phyloP scores from a whole-genome alignment of 2,329 filamentous ascomycete species.

The Cryphonectria japonica region DNA sequence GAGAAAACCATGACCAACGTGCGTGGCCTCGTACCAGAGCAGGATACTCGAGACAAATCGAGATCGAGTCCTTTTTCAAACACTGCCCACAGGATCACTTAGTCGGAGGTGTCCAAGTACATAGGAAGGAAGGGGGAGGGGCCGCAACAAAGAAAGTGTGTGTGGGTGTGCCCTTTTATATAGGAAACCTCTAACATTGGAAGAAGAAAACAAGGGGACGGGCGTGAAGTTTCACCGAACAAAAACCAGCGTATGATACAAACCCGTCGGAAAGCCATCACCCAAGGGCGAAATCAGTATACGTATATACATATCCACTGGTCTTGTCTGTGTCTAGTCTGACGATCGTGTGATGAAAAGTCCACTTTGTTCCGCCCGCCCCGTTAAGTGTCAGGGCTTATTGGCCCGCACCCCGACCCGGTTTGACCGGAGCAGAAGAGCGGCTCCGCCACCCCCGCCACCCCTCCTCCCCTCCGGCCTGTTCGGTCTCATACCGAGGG shows the following conservation, averaged over 20 bases:
- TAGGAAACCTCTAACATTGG: not conserved
- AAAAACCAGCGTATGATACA: not conserved
- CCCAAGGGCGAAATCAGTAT: not conserved
- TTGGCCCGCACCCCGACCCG: not conserved
- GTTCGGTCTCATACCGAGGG: not conserved
- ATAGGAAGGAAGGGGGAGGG: not conserved
- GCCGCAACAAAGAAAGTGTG: not conserved
- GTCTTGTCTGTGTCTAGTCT: not conserved
- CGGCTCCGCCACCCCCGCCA: too few species aligned
- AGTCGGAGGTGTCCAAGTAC: not conserved
- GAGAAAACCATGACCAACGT: slow-evolving; percentile 16
- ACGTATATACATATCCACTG: not conserved
- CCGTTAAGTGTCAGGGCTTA: not conserved
- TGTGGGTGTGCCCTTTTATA: not conserved
- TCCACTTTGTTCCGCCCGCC: too few species aligned
- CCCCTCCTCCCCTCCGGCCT: too few species aligned
- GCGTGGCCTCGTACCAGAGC: slow-evolving; percentile 2
- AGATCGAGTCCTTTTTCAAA: not conserved
- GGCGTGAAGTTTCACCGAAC: not conserved
- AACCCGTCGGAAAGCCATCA: not conserved
- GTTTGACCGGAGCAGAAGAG: not conserved
- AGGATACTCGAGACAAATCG: slow-evolving; percentile 5
- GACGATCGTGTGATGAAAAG: not conserved
- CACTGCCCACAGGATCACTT: not conserved
- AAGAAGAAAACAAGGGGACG: not conserved